A percentile compares a stretch with the other conserved stretches of the same genome.
Evolutionary conservation across 306 rosid species (phyloP).

Genomic region (Lathyrus sativus): DNA sequence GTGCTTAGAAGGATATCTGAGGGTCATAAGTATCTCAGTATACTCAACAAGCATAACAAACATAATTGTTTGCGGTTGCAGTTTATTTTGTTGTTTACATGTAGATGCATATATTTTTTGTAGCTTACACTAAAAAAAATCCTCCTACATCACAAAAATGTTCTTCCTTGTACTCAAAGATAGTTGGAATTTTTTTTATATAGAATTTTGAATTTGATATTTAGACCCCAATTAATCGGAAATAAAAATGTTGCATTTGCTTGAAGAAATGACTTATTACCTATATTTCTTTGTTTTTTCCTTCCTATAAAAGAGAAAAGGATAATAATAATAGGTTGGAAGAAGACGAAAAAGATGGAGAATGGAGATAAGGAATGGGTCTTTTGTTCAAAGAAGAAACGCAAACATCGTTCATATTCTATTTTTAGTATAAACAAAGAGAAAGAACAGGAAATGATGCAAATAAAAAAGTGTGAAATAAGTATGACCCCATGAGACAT

Average conservation of each 20-base stretch:
- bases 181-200: background rate
- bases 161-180: slow-evolving; percentile 18
- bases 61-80: background rate
- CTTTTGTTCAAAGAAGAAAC: slow-evolving; percentile 4
- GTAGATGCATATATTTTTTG: background rate
- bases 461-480: slow-evolving; percentile 4
- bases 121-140: background rate
- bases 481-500: background rate
- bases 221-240: background rate
- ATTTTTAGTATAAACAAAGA: slow-evolving; percentile 2
- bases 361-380: slow-evolving; percentile 22
- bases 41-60: slow-evolving; percentile 5
- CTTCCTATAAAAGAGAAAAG: background rate
- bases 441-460: background rate
- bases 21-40: background rate
- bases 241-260: background rate
- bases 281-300: background rate
- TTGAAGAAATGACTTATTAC: too few species aligned
- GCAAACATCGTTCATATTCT: background rate
- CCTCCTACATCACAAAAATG: slow-evolving; percentile 1
- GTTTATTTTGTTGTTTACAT: background rate
- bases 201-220: background rate
- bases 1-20: slow-evolving; percentile 11
- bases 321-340: background rate
- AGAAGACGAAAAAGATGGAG: slow-evolving; percentile 7